These are phyloP conservation scores for Lecanicillium sp. DNA, from an alignment of 2,329 filamentous ascomycete species.

Conservation along the genomic window DNA sequence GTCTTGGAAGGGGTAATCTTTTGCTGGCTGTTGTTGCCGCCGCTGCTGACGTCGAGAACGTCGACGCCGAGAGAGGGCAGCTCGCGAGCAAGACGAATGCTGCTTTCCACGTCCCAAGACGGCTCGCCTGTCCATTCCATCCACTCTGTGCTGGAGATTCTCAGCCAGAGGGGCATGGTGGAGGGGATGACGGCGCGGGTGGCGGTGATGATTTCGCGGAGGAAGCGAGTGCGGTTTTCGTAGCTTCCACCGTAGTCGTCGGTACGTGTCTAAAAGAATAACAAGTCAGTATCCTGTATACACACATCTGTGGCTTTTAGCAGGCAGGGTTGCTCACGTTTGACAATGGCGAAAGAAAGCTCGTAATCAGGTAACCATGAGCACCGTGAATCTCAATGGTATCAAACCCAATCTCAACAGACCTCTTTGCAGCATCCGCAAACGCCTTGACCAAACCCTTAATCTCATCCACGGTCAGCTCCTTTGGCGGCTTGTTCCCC, in stretches of 20 bases:
- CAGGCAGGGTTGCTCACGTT: conserved; percentile 33
- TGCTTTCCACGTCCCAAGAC: conserved; percentile 61
- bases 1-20: conserved; percentile 53
- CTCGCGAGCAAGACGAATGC: conserved; percentile 44
- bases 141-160: conserved; percentile 57
- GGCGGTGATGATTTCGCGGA: conserved; percentile 44
- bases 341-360: conserved; percentile 53
- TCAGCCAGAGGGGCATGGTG: conserved; percentile 47
- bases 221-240: conserved; percentile 56
- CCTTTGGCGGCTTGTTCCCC: conserved; percentile 53
- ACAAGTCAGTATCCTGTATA: background rate
- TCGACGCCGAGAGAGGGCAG: conserved; percentile 71
- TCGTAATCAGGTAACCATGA: conserved; percentile 58
- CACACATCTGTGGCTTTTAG: background rate
- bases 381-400: conserved; percentile 61
- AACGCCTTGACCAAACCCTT: conserved; percentile 54
- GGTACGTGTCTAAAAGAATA: conserved; percentile 41
- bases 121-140: conserved; percentile 38
- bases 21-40: conserved; percentile 58
- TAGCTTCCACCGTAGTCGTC: conserved; percentile 59
- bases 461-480: conserved; percentile 62
- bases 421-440: conserved; percentile 46
- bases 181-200: conserved; percentile 44
- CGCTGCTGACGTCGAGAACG: conserved; percentile 72
- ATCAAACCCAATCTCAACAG: conserved; percentile 65